Evolutionary conservation across 2,329 filamentous ascomycete species (phyloP).

Genomic region (Trichoderma sp.): DNA sequence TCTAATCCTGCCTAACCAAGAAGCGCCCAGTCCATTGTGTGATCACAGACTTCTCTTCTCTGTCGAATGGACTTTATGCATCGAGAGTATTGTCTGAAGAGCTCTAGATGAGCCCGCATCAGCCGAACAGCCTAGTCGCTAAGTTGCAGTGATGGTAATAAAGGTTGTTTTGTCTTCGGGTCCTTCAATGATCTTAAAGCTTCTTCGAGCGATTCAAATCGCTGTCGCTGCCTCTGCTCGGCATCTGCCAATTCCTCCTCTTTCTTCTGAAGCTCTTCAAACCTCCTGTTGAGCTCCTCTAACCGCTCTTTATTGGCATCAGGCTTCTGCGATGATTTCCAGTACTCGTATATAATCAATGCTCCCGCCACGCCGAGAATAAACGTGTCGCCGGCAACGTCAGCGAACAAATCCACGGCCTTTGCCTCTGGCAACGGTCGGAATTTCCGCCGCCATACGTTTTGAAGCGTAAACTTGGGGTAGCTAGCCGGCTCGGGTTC

Average conservation of each 20-base stretch:
- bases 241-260: slow-evolving; percentile 54
- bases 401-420: slow-evolving; percentile 68
- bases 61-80: neutral
- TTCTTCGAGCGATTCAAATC: slow-evolving; percentile 59
- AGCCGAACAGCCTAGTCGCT: slow-evolving; percentile 8
- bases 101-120: neutral
- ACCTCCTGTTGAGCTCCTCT: slow-evolving; percentile 51
- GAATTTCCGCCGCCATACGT: slow-evolving; percentile 66
- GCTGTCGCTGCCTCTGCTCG: slow-evolving; percentile 51
- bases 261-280: slow-evolving; percentile 55
- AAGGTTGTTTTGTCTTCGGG: slow-evolving; percentile 60
- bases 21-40: neutral
- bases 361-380: slow-evolving; percentile 62
- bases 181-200: slow-evolving; percentile 56
- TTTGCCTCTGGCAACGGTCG: slow-evolving; percentile 65
- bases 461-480: slow-evolving; percentile 44
- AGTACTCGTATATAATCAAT: slow-evolving; percentile 65
- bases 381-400: slow-evolving; percentile 66
- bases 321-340: slow-evolving; percentile 62
- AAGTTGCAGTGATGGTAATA: slow-evolving; percentile 48
- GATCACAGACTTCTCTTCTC: neutral
- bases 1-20: neutral
- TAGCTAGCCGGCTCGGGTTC: slow-evolving; percentile 18
- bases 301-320: slow-evolving; percentile 60
- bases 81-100: neutral